Evolutionary conservation across 345 rosid species (phyloP).

Genomic region (Populus alba): DNA sequence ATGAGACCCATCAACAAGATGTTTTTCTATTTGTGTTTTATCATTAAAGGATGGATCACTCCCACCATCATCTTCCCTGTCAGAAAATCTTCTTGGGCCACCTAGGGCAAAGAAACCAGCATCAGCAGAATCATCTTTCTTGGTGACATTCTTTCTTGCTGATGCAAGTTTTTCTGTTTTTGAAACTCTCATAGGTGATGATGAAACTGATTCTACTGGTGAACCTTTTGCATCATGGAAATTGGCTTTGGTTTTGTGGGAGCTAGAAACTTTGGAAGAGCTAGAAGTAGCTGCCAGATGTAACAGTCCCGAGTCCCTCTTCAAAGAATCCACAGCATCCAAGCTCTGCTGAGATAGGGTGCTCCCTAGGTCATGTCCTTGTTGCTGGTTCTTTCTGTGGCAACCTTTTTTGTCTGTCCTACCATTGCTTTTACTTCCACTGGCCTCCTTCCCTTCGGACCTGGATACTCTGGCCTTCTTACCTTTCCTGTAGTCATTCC

Average conservation of each 20-base stretch:
- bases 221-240: slow-evolving; percentile 71
- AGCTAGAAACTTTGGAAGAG: slow-evolving; percentile 88
- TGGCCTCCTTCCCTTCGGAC: slow-evolving; percentile 58
- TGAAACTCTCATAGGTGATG: slow-evolving; percentile 66
- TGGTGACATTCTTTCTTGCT: slow-evolving; percentile 32
- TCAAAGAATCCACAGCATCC: slow-evolving; percentile 47
- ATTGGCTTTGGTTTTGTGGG: slow-evolving; percentile 60
- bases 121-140: slow-evolving; percentile 45
- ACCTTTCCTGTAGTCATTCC: slow-evolving; percentile 47
- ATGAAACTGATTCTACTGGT: slow-evolving; percentile 83
- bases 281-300: slow-evolving; percentile 79
- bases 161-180: slow-evolving; percentile 43
- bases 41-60: slow-evolving; percentile 44
- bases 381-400: slow-evolving; percentile 37
- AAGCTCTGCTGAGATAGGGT: slow-evolving; percentile 37
- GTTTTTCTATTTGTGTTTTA: slow-evolving; percentile 46
- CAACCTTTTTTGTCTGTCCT: slow-evolving; percentile 53
- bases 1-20: slow-evolving; percentile 41
- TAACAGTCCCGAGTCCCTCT: slow-evolving; percentile 48
- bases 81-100: slow-evolving; percentile 49
- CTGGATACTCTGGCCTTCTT: slow-evolving; percentile 59
- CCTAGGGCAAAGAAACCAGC: slow-evolving; percentile 35
- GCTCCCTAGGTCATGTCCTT: slow-evolving; percentile 35
- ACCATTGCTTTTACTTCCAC: slow-evolving; percentile 49
- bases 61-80: slow-evolving; percentile 60